phyloP scores from a whole-genome alignment of 306 rosid species.

The Acacia crassicarpa region DNA sequence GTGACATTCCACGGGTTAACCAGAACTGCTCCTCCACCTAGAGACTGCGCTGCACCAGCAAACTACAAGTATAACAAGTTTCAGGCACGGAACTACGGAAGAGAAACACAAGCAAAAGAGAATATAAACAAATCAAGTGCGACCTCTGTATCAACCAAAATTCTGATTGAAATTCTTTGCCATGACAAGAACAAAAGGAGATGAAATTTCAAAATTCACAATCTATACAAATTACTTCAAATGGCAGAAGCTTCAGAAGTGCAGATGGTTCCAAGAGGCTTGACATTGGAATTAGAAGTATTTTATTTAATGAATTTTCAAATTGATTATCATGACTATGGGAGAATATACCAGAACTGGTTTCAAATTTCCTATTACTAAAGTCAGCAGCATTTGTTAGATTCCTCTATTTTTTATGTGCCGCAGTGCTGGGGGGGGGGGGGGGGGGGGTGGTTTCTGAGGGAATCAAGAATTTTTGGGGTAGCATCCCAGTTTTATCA shows the following conservation, averaged over 20 bases:
- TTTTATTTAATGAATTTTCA: neutral
- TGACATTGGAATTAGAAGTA: neutral
- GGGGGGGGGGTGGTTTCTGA: neutral
- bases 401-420: neutral
- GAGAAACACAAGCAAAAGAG: neutral
- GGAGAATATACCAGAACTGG: neutral
- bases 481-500: neutral
- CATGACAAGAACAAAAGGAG: neutral
- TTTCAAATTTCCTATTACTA: neutral
- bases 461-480: neutral
- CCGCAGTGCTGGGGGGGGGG: neutral
- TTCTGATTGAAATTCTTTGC: neutral
- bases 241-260: neutral
- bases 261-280: conserved; percentile 4
- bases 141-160: neutral
- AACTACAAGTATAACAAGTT: conserved; percentile 55
- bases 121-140: neutral
- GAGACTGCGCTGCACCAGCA: conserved; percentile 99
- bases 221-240: conserved; percentile 11
- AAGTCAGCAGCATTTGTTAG: conserved; percentile 1
- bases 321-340: neutral
- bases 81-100: neutral
- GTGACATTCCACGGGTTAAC: conserved; percentile 96
- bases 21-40: conserved; percentile 93
- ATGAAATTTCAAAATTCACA: neutral